Evolutionary conservation across 2,329 filamentous ascomycete genomes (phyloP), one percentile per base, ranked within the genome.

Genomic region (Alternaria viburni): DNA sequence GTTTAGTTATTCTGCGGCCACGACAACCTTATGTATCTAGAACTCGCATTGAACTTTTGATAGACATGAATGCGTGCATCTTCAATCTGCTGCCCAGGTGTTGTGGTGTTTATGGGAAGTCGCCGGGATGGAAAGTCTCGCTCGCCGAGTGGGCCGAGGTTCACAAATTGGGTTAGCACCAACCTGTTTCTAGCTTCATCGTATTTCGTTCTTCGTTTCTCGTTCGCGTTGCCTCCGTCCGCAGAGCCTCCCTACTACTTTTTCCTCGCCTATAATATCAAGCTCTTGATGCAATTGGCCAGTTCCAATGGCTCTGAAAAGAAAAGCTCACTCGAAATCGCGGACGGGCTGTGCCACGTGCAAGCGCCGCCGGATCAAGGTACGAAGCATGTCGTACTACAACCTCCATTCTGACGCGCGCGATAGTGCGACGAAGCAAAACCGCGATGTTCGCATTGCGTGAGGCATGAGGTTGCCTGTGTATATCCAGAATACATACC

Each of bases 281-380:
- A 51, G 8, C 11, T 1, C 15, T 21, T 19, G 15, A n/a, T 36
- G 49, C 28, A 51, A 32, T 51, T 51, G 49, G 49, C 8, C 28
- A n/a, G 9, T 32, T 8, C 4, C 51, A 26, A 61, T 45, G 36
- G 45, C 15, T 13, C 45, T 60, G 51, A 70, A 62, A 19, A 64
- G 68, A 45, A 47, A 55, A 32, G 64, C 67, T 13, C 69, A 71
- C 47, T 58, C 64, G 8, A 71, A 70, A 57, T 71, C 69, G 26
- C 66, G 69, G 15, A 56, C 26, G 5, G 69, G 69, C 13, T 71
- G 69, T 32, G 36, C 46, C 21, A 63, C 68, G 52, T 71, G 70
- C 45, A 72, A 69, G 32, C 69, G 65, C 43, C 65, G 70, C n/a
- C 62, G 65, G 12, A 72, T 71, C 43, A 72, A 72, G 63, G 69